A percentile compares a stretch with the other conserved stretches of the same genome.
Evolutionary conservation across 768 basidiomycete genomes (phyloP).

Genomic region (Filobasidium floriforme): DNA sequence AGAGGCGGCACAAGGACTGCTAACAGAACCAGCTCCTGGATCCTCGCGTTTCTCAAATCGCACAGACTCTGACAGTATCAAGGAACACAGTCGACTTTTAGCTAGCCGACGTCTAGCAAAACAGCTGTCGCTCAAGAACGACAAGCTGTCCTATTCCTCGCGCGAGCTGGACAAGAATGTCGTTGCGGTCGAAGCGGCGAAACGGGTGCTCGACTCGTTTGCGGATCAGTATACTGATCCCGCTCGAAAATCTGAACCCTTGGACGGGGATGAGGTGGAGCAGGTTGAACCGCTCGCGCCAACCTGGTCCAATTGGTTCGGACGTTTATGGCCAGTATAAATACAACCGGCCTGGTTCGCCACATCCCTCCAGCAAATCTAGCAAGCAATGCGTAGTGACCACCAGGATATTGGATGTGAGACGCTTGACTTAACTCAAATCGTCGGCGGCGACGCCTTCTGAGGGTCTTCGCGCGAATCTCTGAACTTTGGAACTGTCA

Average conservation of each 20-base stretch:
- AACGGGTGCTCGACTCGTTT: neutral
- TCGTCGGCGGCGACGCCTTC: too few species aligned
- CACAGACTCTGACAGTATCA: neutral
- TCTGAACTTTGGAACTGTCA: too few species aligned
- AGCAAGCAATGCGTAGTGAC: too few species aligned
- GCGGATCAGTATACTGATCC: neutral
- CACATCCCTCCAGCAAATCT: too few species aligned
- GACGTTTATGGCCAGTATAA: too few species aligned
- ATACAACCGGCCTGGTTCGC: too few species aligned
- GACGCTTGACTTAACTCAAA: too few species aligned
- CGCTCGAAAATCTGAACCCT: neutral
- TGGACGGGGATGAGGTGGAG: neutral
- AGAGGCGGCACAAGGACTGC: neutral
- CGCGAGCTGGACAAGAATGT: slow-evolving; percentile 4
- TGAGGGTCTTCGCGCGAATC: too few species aligned
- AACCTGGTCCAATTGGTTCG: neutral
- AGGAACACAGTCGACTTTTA: neutral
- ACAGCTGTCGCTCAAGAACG: slow-evolving; percentile 7
- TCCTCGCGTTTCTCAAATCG: neutral
- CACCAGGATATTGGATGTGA: too few species aligned
- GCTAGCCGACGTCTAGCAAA: neutral
- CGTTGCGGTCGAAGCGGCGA: neutral
- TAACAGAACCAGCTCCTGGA: neutral
- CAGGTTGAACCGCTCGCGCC: neutral
- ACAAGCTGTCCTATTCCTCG: slow-evolving; percentile 4